Evolutionary conservation across 148 eudicot genomes (phyloP).

Genomic region (Selenicereus undatus): DNA sequence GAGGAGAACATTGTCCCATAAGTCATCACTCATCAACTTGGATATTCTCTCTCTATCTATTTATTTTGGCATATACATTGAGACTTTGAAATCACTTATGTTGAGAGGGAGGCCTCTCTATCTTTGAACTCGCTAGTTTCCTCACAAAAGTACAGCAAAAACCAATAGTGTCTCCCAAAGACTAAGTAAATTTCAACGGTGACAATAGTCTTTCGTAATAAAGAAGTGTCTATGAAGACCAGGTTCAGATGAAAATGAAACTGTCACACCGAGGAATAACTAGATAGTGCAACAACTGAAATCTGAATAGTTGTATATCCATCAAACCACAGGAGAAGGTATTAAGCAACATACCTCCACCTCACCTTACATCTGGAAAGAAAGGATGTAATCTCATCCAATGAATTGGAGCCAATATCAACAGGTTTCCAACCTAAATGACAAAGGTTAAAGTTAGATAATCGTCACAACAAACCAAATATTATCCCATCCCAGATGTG

Average conservation of each 20-base stretch:
- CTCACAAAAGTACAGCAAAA: neutral
- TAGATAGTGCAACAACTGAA: neutral
- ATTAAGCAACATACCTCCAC: slow-evolving; percentile 28
- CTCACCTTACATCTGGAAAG: slow-evolving; percentile 75
- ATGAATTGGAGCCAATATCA: slow-evolving; percentile 73
- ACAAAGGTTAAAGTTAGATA: slow-evolving; percentile 8
- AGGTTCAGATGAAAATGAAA: neutral
- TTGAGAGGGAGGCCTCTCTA: neutral
- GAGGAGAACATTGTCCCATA: too few species aligned
- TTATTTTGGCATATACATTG: neutral
- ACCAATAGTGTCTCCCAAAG: neutral
- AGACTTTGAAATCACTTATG: too few species aligned
- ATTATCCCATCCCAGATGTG: neutral
- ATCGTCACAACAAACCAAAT: slow-evolving; percentile 5
- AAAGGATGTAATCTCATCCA: slow-evolving; percentile 47
- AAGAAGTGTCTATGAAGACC: neutral
- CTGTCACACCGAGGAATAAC: too few species aligned
- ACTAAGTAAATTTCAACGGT: too few species aligned
- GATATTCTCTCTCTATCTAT: neutral
- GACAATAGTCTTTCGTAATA: neutral
- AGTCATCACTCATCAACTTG: too few species aligned
- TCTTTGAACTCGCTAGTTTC: neutral
- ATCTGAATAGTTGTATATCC: neutral
- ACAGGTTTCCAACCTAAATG: slow-evolving; percentile 77
- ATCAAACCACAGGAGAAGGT: neutral